Evolutionary conservation across 78 protist species (phyloP).

Genomic region (Isochrysis galbana): DNA sequence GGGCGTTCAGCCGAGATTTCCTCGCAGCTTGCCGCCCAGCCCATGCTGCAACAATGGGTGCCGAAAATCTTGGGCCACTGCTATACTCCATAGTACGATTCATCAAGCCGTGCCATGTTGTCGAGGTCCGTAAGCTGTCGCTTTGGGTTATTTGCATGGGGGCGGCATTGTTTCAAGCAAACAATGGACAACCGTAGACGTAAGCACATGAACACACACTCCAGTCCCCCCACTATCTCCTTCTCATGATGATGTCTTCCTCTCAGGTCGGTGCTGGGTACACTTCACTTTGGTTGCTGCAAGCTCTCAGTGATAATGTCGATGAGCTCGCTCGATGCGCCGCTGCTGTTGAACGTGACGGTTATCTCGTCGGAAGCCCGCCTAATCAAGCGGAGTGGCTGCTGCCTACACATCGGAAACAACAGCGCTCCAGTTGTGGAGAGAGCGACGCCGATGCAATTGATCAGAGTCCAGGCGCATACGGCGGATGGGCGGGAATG

Average conservation of each 20-base stretch:
- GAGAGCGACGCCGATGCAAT: no score
- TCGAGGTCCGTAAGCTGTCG: not conserved
- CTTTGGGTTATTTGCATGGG: no score
- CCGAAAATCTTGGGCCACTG: slow-evolving; percentile 20
- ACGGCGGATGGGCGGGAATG: no score
- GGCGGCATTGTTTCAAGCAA: no score
- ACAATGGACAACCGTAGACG: no score
- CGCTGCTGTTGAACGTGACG: not conserved
- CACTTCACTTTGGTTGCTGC: not conserved
- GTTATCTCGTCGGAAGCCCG: not conserved
- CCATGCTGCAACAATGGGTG: not conserved
- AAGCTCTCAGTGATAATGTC: not conserved
- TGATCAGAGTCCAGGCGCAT: no score
- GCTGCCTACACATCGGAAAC: no score
- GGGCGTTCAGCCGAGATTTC: not conserved
- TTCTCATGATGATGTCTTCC: no score
- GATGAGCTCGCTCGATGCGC: not conserved
- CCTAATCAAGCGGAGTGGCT: no score
- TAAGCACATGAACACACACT: no score
- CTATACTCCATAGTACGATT: not conserved
- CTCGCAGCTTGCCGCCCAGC: not conserved
- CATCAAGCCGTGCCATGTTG: not conserved
- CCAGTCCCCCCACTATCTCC: no score
- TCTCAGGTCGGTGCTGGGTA: slow-evolving; percentile 7
- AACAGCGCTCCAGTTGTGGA: no score